phyloP scores from a whole-genome alignment of 1,139 yeast species.

The Neolecta irregularis region DNA sequence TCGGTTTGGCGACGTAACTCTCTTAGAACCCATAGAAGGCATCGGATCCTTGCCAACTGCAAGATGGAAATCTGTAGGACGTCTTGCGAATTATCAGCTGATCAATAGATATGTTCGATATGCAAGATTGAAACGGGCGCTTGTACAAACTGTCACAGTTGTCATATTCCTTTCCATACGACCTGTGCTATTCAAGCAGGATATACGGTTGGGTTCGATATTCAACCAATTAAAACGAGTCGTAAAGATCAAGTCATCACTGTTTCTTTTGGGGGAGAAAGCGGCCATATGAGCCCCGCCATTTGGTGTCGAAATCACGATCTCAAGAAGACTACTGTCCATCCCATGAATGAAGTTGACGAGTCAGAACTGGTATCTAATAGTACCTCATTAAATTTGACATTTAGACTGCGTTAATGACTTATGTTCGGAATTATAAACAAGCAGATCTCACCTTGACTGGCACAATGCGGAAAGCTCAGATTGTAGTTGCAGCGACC shows the following conservation, averaged over 20 bases:
- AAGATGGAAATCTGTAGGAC: slow-evolving; percentile 16
- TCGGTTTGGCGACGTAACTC: slow-evolving; percentile 28
- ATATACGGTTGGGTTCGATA: slow-evolving; percentile 11
- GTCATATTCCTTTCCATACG: slow-evolving; percentile 20
- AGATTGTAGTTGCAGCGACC: slow-evolving; percentile 8
- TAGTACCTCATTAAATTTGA: not conserved
- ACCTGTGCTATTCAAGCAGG: slow-evolving; percentile 7
- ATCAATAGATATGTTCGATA: slow-evolving; percentile 24
- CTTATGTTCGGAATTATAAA: slow-evolving; percentile 9
- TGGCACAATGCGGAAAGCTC: slow-evolving; percentile 17
- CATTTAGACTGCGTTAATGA: slow-evolving; percentile 2
- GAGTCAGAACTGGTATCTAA: slow-evolving; percentile 5
- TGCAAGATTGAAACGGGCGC: slow-evolving; percentile 33
- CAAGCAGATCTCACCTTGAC: slow-evolving; percentile 14
- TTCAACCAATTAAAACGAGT: slow-evolving; percentile 16
- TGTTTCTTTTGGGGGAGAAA: slow-evolving; percentile 28
- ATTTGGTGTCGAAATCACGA: slow-evolving; percentile 22
- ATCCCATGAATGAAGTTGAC: slow-evolving; percentile 7
- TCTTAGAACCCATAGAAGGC: slow-evolving; percentile 33
- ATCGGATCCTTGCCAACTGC: slow-evolving; percentile 19
- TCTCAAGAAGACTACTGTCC: slow-evolving; percentile 9
- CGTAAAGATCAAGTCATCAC: slow-evolving; percentile 18
- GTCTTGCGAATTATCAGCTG: not conserved
- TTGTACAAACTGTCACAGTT: slow-evolving; percentile 30
- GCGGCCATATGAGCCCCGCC: slow-evolving; percentile 21